Conservation (phyloP, 805 yeast genomes). For the Wickerhamomyces sydowiorum region DNA sequence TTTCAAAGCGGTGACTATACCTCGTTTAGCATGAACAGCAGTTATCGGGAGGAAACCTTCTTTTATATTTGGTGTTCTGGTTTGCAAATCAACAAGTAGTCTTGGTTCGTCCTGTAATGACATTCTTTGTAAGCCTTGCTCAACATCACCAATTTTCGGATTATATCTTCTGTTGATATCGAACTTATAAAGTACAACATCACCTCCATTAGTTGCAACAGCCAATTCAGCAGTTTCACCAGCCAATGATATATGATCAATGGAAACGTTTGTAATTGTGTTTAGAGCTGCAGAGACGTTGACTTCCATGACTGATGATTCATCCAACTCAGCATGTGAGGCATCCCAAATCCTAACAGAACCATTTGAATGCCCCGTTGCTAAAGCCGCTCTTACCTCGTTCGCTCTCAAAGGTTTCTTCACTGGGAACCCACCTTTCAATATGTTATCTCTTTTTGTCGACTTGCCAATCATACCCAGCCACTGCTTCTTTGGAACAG, state of each 20-base stretch:
- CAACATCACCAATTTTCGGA: slow-evolving; percentile 29
- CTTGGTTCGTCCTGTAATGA: slow-evolving; percentile 23
- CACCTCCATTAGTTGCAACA: slow-evolving; percentile 62
- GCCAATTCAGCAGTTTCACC: slow-evolving; percentile 73
- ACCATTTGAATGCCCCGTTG: slow-evolving; percentile 87
- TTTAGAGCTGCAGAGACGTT: slow-evolving; percentile 45
- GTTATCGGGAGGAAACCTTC: slow-evolving; percentile 61
- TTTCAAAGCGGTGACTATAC: slow-evolving; percentile 52
- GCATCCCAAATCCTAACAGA: slow-evolving; percentile 80
- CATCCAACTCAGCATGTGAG: slow-evolving; percentile 65
- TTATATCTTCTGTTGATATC: slow-evolving; percentile 45
- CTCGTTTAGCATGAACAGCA: slow-evolving; percentile 37
- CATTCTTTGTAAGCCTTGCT: slow-evolving; percentile 22
- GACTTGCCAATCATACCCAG: slow-evolving; percentile 65
- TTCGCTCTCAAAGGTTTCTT: slow-evolving; percentile 40
- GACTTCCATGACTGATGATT: slow-evolving; percentile 53
- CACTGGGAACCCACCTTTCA: slow-evolving; percentile 78
- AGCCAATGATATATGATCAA: slow-evolving; percentile 64
- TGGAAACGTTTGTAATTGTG: slow-evolving; percentile 37
- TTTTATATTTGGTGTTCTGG: slow-evolving; percentile 44
- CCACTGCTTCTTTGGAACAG: slow-evolving; percentile 67
- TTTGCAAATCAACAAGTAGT: slow-evolving; percentile 41
- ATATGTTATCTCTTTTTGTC: slow-evolving; percentile 35
- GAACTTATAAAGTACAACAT: slow-evolving; percentile 69
- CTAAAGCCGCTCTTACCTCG: slow-evolving; percentile 52